Base-by-base conservation (phyloP, 2,329 filamentous ascomycete species). In the Epichloe hybrida region DNA sequence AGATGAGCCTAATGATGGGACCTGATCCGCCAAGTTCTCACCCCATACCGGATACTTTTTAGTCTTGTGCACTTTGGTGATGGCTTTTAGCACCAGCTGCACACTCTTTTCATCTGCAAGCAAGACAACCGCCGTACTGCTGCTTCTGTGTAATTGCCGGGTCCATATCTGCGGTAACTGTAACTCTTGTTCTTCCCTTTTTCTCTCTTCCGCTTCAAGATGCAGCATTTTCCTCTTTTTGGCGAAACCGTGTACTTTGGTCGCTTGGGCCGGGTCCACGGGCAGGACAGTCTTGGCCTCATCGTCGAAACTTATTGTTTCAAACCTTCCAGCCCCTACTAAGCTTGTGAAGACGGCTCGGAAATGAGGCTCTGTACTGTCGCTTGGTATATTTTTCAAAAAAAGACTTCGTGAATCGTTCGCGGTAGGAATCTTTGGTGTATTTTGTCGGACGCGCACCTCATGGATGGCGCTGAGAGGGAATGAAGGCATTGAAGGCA, bases 381-480 rank as follows among this genome's bases (percentile, higher is more conserved):
- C 90, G 55, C 84, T 74, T 6, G 93, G 93, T 1, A 94, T 71
- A 61, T 98, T 97, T 56, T 90, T 86, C n/a, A 95, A 64, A 95
- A 98, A 98, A 17, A 98, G 75, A 54, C 86, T 89, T 58, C 90
- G 83, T 15, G 80, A 72, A 59, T 91, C 85, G 65, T 86, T 77
- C 50, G 77, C 73, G 7, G 84, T 85, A 13, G 86, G 81, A 40
- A 86, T 76, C 68, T 85, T 88, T 54, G 91, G 89, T 44, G 83
- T 76, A 67, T 97, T 90, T 50, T 81, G 81, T 57, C 88, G 87
- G 50, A 97, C 70, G 70, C 95, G 95, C 60, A 97, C 73, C 68
- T 90, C 88, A 70, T 97, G 93, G 47, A 79, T 80, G 52, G 81
- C 76, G 42, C 76, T 67, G 41, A 74, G 68, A 23, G 81, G 77